Percentiles rank a stretch among this genome's conserved stretches.
These are phyloP conservation scores for Tylopilus vinaceipallidus DNA, from an alignment of 768 basidiomycete genomes.

Conservation along the genomic window DNA sequence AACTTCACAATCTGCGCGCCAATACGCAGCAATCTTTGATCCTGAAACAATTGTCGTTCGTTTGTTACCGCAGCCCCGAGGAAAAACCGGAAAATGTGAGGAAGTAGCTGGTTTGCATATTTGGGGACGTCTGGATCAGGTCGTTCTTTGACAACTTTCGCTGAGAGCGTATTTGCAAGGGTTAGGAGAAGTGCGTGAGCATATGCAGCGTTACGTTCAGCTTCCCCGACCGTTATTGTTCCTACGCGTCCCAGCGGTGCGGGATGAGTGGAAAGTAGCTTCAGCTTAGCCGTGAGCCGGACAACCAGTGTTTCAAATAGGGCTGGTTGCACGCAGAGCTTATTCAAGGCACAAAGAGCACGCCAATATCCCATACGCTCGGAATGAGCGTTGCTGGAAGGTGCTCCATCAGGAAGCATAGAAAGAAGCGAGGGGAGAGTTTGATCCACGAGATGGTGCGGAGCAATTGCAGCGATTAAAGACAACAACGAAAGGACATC, in stretches of 20 bases:
- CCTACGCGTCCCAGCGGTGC: background rate
- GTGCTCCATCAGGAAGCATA: constrained; percentile 67
- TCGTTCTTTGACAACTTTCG: constrained; percentile 42
- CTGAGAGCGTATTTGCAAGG: constrained; percentile 56
- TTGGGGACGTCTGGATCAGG: constrained; percentile 74
- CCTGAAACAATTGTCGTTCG: constrained; percentile 29
- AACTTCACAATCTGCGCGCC: constrained; percentile 66
- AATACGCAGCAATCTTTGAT: constrained; percentile 36
- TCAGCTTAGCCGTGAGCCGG: constrained; percentile 74
- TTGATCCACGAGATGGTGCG: constrained; percentile 65
- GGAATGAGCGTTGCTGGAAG: constrained; percentile 47
- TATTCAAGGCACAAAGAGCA: constrained; percentile 63
- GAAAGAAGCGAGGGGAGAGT: constrained; percentile 81
- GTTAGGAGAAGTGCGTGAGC: constrained; percentile 78
- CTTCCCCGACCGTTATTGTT: constrained; percentile 30
- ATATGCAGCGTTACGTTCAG: constrained; percentile 75
- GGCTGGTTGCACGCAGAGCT: constrained; percentile 66
- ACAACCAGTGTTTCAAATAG: constrained; percentile 87
- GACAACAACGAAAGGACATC: constrained; percentile 62
- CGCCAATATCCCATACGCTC: constrained; percentile 68
- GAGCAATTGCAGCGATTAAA: constrained; percentile 54
- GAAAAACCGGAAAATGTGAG: constrained; percentile 66
- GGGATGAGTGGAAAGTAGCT: constrained; percentile 52
- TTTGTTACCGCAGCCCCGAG: constrained; percentile 38
- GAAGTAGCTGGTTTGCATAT: constrained; percentile 75